phyloP scores from a whole-genome alignment of 1,284 basidiomycete genomes.

The Pseudozyma thailandica region DNA sequence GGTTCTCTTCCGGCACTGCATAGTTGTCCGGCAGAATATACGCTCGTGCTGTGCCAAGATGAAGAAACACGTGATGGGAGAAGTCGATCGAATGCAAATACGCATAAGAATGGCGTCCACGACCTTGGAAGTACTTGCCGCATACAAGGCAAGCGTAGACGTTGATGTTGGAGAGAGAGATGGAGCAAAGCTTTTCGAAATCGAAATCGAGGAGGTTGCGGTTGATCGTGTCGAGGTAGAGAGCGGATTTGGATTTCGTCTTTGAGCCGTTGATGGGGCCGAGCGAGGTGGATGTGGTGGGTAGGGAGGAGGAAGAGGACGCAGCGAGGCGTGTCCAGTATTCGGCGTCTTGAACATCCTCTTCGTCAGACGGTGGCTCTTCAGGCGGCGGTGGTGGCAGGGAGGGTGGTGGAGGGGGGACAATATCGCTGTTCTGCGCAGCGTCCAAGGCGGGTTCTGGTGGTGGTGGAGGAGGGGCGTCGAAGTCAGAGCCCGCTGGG shows the following conservation, averaged over 20 bases:
- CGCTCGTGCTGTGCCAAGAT: conserved; percentile 91
- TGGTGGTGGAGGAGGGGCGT: conserved; percentile 50
- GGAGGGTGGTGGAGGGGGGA: conserved; percentile 31
- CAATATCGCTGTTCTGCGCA: conserved; percentile 24
- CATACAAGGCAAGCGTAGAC: conserved; percentile 97
- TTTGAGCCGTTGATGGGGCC: conserved; percentile 51
- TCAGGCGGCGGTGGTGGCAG: conserved; percentile 33
- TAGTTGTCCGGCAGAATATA: conserved; percentile 99
- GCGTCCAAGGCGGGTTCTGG: conserved; percentile 17
- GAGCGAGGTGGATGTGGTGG: not conserved
- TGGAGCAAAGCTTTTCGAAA: conserved; percentile 98
- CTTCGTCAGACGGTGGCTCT: conserved; percentile 13
- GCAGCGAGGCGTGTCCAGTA: conserved; percentile 55
- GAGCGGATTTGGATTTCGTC: conserved; percentile 75
- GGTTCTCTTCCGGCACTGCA: conserved; percentile 76
- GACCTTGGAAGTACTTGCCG: conserved; percentile 98
- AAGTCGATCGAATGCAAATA: conserved; percentile 97
- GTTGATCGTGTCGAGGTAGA: conserved; percentile 87
- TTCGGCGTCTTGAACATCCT: conserved; percentile 47
- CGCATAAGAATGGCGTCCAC: conserved; percentile 90
- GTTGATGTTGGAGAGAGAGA: conserved; percentile 94
- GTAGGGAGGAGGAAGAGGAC: conserved; percentile 19
- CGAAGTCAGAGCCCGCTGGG: conserved; percentile 4
- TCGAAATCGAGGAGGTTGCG: conserved; percentile 86
- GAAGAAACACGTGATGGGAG: conserved; percentile 97